Evolutionary conservation across 1,284 basidiomycete species (phyloP).

Genomic region (Heterobasidion occidentale): DNA sequence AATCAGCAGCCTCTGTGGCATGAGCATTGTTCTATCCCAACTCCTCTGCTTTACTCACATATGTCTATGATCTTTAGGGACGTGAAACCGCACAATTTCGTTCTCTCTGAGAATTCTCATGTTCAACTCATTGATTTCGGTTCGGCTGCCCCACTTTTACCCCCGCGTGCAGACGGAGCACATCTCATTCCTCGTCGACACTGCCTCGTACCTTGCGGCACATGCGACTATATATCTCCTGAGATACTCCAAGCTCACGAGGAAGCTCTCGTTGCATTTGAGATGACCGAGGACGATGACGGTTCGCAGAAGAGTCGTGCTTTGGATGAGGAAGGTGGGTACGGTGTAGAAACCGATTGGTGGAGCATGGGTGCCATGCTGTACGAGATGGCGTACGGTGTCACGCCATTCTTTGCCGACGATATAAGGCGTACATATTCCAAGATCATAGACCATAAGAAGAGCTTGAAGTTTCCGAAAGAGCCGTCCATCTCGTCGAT

Average conservation of each 20-base stretch:
- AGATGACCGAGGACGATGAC: constrained; percentile 46
- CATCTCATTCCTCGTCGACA: constrained; percentile 51
- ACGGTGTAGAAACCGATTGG: constrained; percentile 85
- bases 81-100: constrained; percentile 91
- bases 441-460: constrained; percentile 66
- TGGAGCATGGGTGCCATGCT: constrained; percentile 90
- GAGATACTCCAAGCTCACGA: constrained; percentile 83
- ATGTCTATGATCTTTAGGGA: constrained; percentile 42
- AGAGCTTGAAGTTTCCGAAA: constrained; percentile 14
- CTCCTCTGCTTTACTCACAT: background rate
- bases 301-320: constrained; percentile 3
- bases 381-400: constrained; percentile 79
- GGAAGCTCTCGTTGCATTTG: constrained; percentile 65
- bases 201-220: constrained; percentile 81
- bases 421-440: constrained; percentile 78
- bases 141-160: constrained; percentile 70
- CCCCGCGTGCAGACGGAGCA: constrained; percentile 42
- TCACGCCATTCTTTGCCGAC: constrained; percentile 81
- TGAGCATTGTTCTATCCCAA: background rate
- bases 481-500: constrained; percentile 28
- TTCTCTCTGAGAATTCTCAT: constrained; percentile 54
- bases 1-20: no score
- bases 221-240: constrained; percentile 91
- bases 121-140: constrained; percentile 87
- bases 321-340: constrained; percentile 36